Evolutionary conservation across 768 basidiomycete genomes (phyloP), one percentile per base, ranked within the genome.

Genomic region (Russula sp.): DNA sequence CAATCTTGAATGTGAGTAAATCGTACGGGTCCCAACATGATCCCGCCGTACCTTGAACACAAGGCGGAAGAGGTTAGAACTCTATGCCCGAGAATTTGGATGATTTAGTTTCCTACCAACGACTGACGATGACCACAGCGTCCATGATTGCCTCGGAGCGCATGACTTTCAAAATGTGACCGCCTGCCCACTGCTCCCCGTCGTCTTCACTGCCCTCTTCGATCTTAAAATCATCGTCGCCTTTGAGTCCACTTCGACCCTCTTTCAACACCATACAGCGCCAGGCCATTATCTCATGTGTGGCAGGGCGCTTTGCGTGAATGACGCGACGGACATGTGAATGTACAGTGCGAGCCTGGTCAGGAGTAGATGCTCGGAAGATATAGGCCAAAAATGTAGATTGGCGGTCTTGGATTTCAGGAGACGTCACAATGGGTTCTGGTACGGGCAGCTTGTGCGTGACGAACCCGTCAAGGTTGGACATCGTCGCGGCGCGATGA

Each of bases 1-100:
- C 90, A 91, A 2, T 79, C 83, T 71, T 90, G 85, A 66, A 93
- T 87, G 67, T 93, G 91, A 3, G 79, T 71, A 71, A 93, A 93
- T 38, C 91, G 61, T 18, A 76, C 79, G 6, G 90, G 87, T 2
- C 91, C 91, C 5, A 93, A 76, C 75, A 91, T 74, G 7, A 79
- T 83, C n/a, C 91, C 90, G 0, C 90, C 90, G 67, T 84, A 91
- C 88, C 89, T 90, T 65, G 6, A 45, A 25, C 35, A 6, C 8
- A 29, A 51, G 7, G 7, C 1, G 47, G 7, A 18, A 10, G 7
- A 18, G 14, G 7, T 51, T 11, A 62, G 29, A 20, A 34, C n/a
- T 8, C 34, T 5, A 22, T 51, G 13, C 25, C 36, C 25, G n/a
- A 32, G 16, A 35, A 22, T 18, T 32, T 53, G 25, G 9, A 18